A percentile compares a stretch with the other conserved stretches of the same genome.
These are phyloP conservation scores for Neurospora africana DNA, from an alignment of 495 filamentous ascomycete genomes.

Conservation along the genomic window DNA sequence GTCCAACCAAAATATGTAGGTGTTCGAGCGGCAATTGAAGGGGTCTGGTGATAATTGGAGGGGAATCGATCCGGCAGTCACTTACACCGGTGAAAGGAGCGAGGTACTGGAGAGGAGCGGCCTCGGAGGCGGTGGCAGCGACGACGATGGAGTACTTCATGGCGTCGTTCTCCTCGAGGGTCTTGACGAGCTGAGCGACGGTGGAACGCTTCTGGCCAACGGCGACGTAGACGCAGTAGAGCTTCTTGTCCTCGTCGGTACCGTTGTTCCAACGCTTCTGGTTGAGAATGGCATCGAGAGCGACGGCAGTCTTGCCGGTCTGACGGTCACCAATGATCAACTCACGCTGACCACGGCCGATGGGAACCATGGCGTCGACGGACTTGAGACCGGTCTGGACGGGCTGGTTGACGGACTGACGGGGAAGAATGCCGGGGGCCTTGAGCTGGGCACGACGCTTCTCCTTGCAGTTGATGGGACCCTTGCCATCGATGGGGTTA, in stretches of 20 bases:
- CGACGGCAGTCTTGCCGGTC: conserved; percentile 99
- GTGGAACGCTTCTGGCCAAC: conserved; percentile 99
- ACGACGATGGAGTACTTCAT: conserved; percentile 98
- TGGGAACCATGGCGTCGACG: conserved; percentile 98
- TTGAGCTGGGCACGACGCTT: conserved; percentile 97
- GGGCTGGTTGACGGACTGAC: conserved; percentile 92
- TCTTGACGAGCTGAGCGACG: conserved; percentile 98
- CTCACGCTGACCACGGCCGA: conserved; percentile 99
- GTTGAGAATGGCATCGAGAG: conserved; percentile 96
- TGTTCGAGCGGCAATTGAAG: neutral
- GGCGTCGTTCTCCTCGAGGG: conserved; percentile 97
- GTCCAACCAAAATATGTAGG: neutral
- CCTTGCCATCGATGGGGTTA: conserved; percentile 99
- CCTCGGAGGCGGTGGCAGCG: conserved; percentile 95
- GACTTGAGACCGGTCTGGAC: conserved; percentile 99
- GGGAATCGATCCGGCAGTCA: neutral
- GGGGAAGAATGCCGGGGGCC: conserved; percentile 96
- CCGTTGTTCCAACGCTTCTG: conserved; percentile 94
- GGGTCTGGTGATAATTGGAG: neutral
- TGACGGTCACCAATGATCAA: conserved; percentile 99
- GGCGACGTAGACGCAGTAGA: conserved; percentile 99
- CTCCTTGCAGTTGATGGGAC: conserved; percentile 81
- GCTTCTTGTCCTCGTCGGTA: conserved; percentile 89
- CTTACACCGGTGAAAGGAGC: conserved; percentile 70
- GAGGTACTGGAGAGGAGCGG: conserved; percentile 88